Evolutionary conservation across 352 stramenopile species (phyloP).

Genomic region (Phytopythium vexans): DNA sequence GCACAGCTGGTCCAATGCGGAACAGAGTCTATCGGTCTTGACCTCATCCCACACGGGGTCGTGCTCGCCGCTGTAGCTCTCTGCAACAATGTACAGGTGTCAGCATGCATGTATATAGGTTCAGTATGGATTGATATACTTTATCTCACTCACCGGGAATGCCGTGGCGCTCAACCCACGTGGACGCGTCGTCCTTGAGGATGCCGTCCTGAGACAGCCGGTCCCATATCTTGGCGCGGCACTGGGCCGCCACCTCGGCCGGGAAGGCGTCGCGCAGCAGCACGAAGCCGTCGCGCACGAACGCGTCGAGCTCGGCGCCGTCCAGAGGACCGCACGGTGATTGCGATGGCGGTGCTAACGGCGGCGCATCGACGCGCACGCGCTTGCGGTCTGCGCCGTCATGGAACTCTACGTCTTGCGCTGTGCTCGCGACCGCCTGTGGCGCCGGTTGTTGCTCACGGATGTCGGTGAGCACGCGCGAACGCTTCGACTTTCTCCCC

Average conservation of each 20-base stretch:
- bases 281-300: conserved; percentile 72
- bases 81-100: conserved; percentile 14
- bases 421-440: not conserved
- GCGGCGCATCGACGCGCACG: not conserved
- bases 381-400: not conserved
- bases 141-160: conserved; percentile 33
- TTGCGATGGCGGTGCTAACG: not conserved
- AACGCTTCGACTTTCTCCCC: not conserved
- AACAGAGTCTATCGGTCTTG: conserved; percentile 35
- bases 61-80: conserved; percentile 42
- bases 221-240: conserved; percentile 44
- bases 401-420: not conserved
- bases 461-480: not conserved
- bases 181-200: conserved; percentile 24
- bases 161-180: conserved; percentile 58
- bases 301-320: conserved; percentile 31
- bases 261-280: conserved; percentile 55
- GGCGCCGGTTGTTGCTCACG: not conserved
- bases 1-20: conserved; percentile 72
- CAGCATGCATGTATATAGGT: not conserved
- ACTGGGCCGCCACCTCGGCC: conserved; percentile 29
- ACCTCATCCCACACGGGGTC: conserved; percentile 41
- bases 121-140: conserved; percentile 1
- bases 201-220: conserved; percentile 36
- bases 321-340: conserved; percentile 15